Percentiles rank a stretch among this genome's conserved stretches.
Conservation (phyloP, 192 early-diverging fungal genomes). For the Spizellomyces punctatus region DNA sequence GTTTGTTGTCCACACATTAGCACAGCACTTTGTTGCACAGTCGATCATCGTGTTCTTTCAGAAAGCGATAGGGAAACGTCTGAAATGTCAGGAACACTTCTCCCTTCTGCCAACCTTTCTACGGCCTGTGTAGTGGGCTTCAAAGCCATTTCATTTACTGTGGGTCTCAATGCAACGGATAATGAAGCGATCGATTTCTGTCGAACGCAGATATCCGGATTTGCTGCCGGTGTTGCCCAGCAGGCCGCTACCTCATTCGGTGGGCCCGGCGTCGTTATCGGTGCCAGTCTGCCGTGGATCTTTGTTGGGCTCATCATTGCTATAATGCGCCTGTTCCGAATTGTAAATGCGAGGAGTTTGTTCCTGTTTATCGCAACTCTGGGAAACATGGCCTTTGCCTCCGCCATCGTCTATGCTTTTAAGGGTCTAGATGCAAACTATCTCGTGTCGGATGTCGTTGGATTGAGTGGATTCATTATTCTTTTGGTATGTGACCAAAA, state of each 20-base stretch:
- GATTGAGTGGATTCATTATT: constrained; percentile 9
- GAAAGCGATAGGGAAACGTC: too few relatives aligned
- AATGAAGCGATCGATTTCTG: constrained; percentile 17
- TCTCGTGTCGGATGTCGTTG: constrained; percentile 6
- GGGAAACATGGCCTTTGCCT: constrained; percentile 6
- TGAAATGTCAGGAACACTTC: too few relatives aligned
- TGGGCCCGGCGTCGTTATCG: constrained; percentile 8
- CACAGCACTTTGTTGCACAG: too few relatives aligned
- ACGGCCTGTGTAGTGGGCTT: constrained; percentile 9
- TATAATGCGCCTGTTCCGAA: neutral
- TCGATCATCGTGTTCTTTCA: too few relatives aligned
- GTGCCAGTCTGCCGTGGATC: constrained; percentile 18
- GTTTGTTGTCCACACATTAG: too few relatives aligned
- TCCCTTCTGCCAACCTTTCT: neutral
- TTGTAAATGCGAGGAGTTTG: constrained; percentile 13
- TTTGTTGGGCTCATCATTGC: constrained; percentile 9
- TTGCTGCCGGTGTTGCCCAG: neutral
- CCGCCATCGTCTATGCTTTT: constrained; percentile 9
- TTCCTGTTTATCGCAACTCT: constrained; percentile 15
- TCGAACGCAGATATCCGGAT: neutral
- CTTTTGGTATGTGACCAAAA: neutral
- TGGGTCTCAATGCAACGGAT: neutral
- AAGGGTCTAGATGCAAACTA: constrained; percentile 7
- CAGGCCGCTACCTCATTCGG: constrained; percentile 1
- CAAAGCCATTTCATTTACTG: neutral